Conservation (phyloP, 2,329 filamentous ascomycete genomes). For the Phyllosticta paracitricarpa region DNA sequence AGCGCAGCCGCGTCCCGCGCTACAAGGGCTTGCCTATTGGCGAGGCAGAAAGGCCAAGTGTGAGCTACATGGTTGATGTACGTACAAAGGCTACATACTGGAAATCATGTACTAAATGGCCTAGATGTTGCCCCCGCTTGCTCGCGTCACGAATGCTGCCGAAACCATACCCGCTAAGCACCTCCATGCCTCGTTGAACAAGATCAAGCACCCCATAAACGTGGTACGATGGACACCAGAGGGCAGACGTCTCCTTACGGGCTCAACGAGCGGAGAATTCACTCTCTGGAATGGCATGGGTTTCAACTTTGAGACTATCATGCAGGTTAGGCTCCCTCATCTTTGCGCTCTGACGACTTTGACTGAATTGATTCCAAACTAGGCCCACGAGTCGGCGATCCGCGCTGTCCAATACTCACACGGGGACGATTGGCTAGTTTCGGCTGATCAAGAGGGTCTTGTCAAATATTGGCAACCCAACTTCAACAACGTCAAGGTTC, state of each 20-base stretch:
- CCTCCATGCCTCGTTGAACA: constrained; percentile 95
- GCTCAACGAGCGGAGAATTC: constrained; percentile 93
- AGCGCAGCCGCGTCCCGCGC: constrained; percentile 68
- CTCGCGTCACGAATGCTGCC: constrained; percentile 61
- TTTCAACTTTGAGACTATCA: constrained; percentile 99
- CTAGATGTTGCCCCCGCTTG: constrained; percentile 79
- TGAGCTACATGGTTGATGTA: constrained; percentile 85
- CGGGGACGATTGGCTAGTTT: constrained; percentile 93
- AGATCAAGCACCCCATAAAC: constrained; percentile 94
- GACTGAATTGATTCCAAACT: constrained; percentile 13
- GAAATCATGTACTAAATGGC: neutral
- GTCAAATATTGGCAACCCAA: constrained; percentile 99
- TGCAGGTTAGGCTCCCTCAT: constrained; percentile 49
- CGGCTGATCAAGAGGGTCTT: constrained; percentile 86
- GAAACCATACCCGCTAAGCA: constrained; percentile 92
- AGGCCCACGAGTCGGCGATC: constrained; percentile 79
- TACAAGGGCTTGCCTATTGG: constrained; percentile 62
- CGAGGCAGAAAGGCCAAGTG: constrained; percentile 73
- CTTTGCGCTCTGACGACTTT: constrained; percentile 23
- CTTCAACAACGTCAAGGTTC: constrained; percentile 96
- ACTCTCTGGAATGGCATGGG: constrained; percentile 98
- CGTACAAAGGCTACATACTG: constrained; percentile 24
- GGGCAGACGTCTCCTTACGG: constrained; percentile 80
- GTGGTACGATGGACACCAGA: constrained; percentile 97
- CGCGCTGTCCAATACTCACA: constrained; percentile 80